These are phyloP conservation scores for Pythium biforme DNA, from an alignment of 352 stramenopile genomes.

Conservation along the genomic window DNA sequence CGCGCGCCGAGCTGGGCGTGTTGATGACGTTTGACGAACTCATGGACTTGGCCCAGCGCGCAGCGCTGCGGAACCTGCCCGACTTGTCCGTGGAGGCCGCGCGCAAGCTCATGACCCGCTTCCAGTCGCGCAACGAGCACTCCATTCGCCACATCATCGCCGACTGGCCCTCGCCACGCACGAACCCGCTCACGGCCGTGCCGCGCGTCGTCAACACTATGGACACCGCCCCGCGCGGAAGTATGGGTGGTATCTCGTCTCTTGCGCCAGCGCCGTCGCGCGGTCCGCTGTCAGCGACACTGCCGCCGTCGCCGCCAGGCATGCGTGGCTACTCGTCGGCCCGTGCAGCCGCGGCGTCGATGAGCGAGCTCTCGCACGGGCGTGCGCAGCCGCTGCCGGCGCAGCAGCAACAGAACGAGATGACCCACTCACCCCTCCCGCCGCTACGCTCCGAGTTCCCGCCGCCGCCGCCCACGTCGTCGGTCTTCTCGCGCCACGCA, in stretches of 20 bases:
- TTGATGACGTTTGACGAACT: conserved; percentile 70
- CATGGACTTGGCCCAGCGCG: conserved; percentile 57
- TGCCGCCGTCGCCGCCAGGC: neutral
- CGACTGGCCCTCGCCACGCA: conserved; percentile 47
- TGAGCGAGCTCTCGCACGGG: conserved; percentile 10
- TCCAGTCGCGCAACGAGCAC: conserved; percentile 59
- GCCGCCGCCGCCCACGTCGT: conserved; percentile 11
- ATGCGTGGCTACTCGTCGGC: conserved; percentile 6
- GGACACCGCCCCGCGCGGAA: neutral
- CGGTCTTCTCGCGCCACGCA: conserved; percentile 18
- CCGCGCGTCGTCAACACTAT: conserved; percentile 17
- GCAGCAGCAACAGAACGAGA: conserved; percentile 7
- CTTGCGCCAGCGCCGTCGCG: neutral
- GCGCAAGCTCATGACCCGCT: conserved; percentile 40
- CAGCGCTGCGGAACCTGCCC: conserved; percentile 53
- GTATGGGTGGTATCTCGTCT: neutral
- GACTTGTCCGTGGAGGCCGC: conserved; percentile 58
- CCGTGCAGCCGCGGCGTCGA: neutral
- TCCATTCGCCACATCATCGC: conserved; percentile 63
- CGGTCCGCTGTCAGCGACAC: neutral
- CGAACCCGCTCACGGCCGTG: conserved; percentile 19
- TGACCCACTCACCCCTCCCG: conserved; percentile 11
- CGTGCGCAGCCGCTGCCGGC: neutral
- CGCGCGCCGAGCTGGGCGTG: conserved; percentile 65
- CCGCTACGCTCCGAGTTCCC: conserved; percentile 8